phyloP scores from a whole-genome alignment of 768 basidiomycete genomes.

The Termitomyces sp. region DNA sequence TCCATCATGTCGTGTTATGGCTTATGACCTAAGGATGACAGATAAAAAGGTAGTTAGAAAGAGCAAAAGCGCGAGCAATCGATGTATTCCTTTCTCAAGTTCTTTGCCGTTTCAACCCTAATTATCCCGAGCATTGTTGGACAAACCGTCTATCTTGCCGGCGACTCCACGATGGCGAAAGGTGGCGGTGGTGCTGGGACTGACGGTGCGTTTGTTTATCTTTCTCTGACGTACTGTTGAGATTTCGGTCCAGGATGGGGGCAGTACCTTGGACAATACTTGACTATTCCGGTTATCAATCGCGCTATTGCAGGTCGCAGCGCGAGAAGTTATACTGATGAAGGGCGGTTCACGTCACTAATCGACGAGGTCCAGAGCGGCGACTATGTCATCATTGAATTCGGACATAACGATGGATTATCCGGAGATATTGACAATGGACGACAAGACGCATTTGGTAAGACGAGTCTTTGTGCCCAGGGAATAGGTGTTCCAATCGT shows the following conservation, averaged over 20 bases:
- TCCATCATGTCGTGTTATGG: background rate
- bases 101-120: constrained; percentile 2
- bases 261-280: constrained; percentile 33
- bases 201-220: constrained; percentile 18
- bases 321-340: constrained; percentile 41
- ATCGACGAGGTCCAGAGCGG: constrained; percentile 32
- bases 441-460: constrained; percentile 32
- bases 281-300: constrained; percentile 39
- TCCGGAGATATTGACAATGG: constrained; percentile 31
- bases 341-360: constrained; percentile 38
- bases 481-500: background rate
- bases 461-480: background rate
- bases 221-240: background rate
- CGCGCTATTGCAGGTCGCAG: constrained; percentile 39
- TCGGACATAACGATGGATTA: constrained; percentile 44
- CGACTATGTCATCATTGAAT: constrained; percentile 39
- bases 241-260: constrained; percentile 32
- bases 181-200: constrained; percentile 32
- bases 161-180: constrained; percentile 39
- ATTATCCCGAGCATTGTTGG: constrained; percentile 14
- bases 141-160: constrained; percentile 37
- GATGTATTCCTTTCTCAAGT: background rate
- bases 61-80: background rate
- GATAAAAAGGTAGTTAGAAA: background rate
- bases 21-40: background rate